These are phyloP conservation scores for Pseudogymnoascus sp. DNA, from an alignment of 2,329 filamentous ascomycete genomes.

Conservation along the genomic window DNA sequence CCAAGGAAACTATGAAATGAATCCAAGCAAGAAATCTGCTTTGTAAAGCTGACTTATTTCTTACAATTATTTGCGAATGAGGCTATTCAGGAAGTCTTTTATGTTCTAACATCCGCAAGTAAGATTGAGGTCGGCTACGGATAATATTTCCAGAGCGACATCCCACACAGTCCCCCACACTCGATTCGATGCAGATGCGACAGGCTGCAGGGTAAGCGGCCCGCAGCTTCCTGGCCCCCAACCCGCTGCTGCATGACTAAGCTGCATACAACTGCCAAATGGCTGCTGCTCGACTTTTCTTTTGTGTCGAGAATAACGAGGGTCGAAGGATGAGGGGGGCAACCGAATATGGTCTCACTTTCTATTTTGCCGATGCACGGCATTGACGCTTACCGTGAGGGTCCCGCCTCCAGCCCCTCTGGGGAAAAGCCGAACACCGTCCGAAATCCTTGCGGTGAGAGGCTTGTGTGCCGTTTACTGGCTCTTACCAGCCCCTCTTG, in stretches of 20 bases:
- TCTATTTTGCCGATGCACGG: conserved; percentile 7
- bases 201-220: not conserved
- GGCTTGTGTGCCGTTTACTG: not conserved
- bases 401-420: not conserved
- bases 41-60: conserved; percentile 1
- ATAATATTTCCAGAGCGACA: not conserved
- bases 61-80: not conserved
- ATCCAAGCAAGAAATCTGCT: not conserved
- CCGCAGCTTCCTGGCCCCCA: conserved; percentile 4
- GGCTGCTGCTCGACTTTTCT: not conserved
- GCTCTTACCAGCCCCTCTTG: not conserved
- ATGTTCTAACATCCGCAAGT: not conserved
- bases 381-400: conserved; percentile 1
- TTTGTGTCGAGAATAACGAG: not conserved
- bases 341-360: not conserved
- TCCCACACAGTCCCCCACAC: not conserved
- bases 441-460: not conserved
- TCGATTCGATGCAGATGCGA: not conserved
- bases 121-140: not conserved
- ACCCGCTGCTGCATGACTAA: not conserved
- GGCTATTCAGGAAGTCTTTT: not conserved
- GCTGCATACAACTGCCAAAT: not conserved
- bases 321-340: not conserved
- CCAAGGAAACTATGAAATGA: not conserved
- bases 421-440: not conserved